Evolutionary conservation across 768 basidiomycete genomes (phyloP).

Genomic region (Podaxis sp.): DNA sequence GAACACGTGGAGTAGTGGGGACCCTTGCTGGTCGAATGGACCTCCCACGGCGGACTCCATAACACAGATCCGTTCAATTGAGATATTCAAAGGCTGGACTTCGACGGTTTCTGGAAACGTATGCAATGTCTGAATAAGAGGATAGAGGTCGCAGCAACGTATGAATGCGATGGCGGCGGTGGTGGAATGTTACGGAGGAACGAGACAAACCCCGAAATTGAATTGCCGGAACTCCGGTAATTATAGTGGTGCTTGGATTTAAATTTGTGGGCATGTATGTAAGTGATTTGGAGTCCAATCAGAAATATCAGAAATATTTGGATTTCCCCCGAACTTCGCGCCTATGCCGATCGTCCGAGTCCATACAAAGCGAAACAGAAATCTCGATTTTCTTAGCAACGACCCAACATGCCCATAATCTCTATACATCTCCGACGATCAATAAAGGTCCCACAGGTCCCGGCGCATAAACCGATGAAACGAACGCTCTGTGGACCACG

Average conservation of each 20-base stretch:
- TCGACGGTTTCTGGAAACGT: conserved; percentile 24
- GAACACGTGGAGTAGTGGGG: conserved; percentile 38
- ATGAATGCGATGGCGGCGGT: background rate
- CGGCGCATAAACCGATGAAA: too few relatives aligned
- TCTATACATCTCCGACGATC: too few relatives aligned
- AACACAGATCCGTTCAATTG: conserved; percentile 35
- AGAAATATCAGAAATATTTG: too few relatives aligned
- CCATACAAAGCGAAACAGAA: too few relatives aligned
- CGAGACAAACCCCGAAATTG: background rate
- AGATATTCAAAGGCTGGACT: conserved; percentile 33
- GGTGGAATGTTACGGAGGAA: background rate
- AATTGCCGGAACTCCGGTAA: background rate
- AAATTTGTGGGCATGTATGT: background rate
- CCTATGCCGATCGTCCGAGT: too few relatives aligned
- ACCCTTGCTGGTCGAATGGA: conserved; percentile 34
- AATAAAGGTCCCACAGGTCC: too few relatives aligned
- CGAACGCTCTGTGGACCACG: too few relatives aligned
- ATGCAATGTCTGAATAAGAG: background rate
- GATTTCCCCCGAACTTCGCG: too few relatives aligned
- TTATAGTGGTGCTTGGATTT: background rate
- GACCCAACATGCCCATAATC: too few relatives aligned
- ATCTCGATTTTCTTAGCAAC: too few relatives aligned
- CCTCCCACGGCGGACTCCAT: conserved; percentile 34
- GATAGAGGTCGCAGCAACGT: background rate
- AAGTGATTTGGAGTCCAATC: too few relatives aligned